phyloP scores from a whole-genome alignment of 140 eudicot species.

The Flaveria floridana region DNA sequence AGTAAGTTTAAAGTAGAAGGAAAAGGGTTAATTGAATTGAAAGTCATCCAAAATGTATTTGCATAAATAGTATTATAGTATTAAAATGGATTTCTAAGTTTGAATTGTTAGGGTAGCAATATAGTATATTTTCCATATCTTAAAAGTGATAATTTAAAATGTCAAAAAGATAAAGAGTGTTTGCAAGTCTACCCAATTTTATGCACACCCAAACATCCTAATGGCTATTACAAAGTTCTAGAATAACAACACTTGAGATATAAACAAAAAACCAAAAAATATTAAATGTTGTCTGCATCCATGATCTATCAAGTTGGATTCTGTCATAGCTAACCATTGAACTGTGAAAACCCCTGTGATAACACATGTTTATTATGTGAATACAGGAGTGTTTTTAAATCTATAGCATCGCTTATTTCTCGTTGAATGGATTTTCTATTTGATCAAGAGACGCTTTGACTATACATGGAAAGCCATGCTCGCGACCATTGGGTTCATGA shows the following conservation, averaged over 20 bases:
- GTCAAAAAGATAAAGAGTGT: neutral
- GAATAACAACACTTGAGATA: neutral
- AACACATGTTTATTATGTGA: conserved; percentile 16
- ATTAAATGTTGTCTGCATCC: neutral
- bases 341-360: neutral
- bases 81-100: neutral
- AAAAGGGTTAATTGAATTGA: no score
- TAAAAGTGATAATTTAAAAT: neutral
- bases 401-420: conserved; percentile 17
- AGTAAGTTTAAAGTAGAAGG: no score
- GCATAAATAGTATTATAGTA: no score
- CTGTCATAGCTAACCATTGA: neutral
- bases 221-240: neutral
- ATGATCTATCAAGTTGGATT: neutral
- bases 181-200: neutral
- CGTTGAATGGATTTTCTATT: neutral
- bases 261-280: neutral
- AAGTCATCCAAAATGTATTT: no score
- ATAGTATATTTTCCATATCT: neutral
- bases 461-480: conserved; percentile 2
- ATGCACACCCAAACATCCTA: no score
- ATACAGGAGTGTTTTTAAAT: conserved; percentile 31
- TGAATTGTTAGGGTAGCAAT: neutral
- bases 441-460: conserved; percentile 7
- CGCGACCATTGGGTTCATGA: neutral